A percentile compares a stretch with the other conserved stretches of the same genome.
These are phyloP conservation scores for Platanus orientalis DNA, from an alignment of 164 flowering plant species.

Conservation along the genomic window DNA sequence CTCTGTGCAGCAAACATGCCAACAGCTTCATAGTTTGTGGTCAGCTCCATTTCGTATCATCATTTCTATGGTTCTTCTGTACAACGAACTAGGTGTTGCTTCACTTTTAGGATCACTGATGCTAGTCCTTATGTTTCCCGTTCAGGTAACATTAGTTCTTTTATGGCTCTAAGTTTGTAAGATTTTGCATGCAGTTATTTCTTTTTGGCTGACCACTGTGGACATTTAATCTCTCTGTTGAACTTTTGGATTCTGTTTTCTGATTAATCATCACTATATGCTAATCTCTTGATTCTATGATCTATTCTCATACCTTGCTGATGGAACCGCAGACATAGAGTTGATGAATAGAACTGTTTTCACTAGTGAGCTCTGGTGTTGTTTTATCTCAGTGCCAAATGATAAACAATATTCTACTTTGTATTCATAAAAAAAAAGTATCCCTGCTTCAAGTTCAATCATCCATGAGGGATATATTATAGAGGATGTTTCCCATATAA, in stretches of 20 bases:
- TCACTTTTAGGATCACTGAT: constrained; percentile 76
- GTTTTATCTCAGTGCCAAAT: no score
- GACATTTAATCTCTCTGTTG: background rate
- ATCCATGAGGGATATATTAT: no score
- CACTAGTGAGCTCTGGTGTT: no score
- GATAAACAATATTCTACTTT: no score
- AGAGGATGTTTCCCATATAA: no score
- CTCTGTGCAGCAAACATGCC: constrained; percentile 72
- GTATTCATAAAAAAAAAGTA: no score
- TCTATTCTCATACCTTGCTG: no score
- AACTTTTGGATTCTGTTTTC: background rate
- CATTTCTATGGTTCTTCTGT: constrained; percentile 75
- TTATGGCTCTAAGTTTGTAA: background rate
- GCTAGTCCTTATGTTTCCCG: constrained; percentile 80
- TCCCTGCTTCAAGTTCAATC: no score
- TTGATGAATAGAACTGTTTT: no score
- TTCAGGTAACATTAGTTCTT: constrained; percentile 51
- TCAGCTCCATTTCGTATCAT: constrained; percentile 95
- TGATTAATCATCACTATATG: background rate
- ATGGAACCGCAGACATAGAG: no score
- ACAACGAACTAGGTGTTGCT: constrained; percentile 74
- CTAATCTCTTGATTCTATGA: no score
- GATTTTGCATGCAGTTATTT: background rate
- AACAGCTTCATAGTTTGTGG: constrained; percentile 91
- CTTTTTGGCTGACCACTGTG: background rate